A percentile compares a stretch with the other conserved stretches of the same genome.
Evolutionary conservation across 257 asterid genomes (phyloP).

Genomic region (Thymus quinquecostatus): DNA sequence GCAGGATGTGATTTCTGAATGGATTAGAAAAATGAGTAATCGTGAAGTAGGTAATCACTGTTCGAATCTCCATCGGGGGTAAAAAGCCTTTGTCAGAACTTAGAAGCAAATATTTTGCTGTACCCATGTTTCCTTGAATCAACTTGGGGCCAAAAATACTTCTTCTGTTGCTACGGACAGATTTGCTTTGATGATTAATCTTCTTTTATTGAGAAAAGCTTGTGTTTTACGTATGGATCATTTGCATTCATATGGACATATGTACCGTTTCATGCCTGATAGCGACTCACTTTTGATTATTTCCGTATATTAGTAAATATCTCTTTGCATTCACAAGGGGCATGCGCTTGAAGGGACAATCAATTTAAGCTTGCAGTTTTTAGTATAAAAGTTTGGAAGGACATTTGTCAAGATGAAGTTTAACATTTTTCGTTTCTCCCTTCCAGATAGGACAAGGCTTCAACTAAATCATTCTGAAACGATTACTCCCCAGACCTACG

Average conservation of each 20-base stretch:
- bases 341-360: too few relatives aligned
- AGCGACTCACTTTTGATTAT: neutral
- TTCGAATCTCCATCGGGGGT: neutral
- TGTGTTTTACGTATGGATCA: neutral
- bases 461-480: slow-evolving; percentile 71
- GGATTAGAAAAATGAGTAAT: slow-evolving; percentile 66
- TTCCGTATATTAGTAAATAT: neutral
- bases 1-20: slow-evolving; percentile 87
- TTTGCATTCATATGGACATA: neutral
- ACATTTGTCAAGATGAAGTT: neutral
- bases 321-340: neutral
- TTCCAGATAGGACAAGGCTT: slow-evolving; percentile 82
- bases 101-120: neutral
- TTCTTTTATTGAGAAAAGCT: neutral
- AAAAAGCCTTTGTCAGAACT: neutral
- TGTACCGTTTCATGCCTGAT: neutral
- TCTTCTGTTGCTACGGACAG: neutral
- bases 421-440: slow-evolving; percentile 20
- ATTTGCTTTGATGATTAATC: neutral
- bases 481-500: slow-evolving; percentile 68
- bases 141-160: neutral
- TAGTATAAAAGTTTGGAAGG: neutral
- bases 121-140: neutral
- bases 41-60: slow-evolving; percentile 68
- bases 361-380: too few relatives aligned